These are phyloP conservation scores for Corylus americana DNA, from an alignment of 306 rosid species.

Conservation along the genomic window DNA sequence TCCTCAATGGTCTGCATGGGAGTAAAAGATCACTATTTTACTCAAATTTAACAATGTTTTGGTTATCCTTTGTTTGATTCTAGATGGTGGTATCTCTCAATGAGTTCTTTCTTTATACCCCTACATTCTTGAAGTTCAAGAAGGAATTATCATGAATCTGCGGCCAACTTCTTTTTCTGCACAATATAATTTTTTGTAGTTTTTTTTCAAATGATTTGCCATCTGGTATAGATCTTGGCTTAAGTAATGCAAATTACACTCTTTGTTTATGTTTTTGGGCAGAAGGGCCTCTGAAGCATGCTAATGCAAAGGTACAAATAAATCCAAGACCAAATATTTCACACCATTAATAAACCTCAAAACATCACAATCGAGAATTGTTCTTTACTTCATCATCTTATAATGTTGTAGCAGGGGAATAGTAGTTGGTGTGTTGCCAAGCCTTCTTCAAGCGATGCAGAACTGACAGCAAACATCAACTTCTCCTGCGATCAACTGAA, in stretches of 20 bases:
- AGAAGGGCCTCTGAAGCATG: conserved; percentile 30
- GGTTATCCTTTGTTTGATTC: too few species aligned
- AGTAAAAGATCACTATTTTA: not conserved
- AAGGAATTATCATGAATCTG: not conserved
- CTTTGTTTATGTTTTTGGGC: conserved; percentile 3
- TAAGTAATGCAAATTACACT: not conserved
- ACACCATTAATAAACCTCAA: not conserved
- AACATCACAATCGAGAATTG: not conserved
- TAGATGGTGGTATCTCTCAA: too few species aligned
- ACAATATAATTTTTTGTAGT: not conserved
- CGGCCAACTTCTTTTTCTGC: too few species aligned
- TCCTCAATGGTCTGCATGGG: too few species aligned
- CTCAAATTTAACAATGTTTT: not conserved
- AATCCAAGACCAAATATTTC: not conserved
- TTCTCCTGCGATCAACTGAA: conserved; percentile 19
- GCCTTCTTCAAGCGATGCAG: conserved; percentile 22
- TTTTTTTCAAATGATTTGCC: not conserved
- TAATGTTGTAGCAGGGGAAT: conserved; percentile 2
- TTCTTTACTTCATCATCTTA: not conserved
- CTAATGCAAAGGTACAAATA: conserved; percentile 23
- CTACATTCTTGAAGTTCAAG: not conserved
- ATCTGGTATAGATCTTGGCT: not conserved
- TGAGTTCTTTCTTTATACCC: not conserved
- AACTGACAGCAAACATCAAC: conserved; percentile 17
- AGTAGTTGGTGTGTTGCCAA: conserved; percentile 41